Conservation (phyloP, 78 protist species). For the Dictyostelium citrinum region DNA sequence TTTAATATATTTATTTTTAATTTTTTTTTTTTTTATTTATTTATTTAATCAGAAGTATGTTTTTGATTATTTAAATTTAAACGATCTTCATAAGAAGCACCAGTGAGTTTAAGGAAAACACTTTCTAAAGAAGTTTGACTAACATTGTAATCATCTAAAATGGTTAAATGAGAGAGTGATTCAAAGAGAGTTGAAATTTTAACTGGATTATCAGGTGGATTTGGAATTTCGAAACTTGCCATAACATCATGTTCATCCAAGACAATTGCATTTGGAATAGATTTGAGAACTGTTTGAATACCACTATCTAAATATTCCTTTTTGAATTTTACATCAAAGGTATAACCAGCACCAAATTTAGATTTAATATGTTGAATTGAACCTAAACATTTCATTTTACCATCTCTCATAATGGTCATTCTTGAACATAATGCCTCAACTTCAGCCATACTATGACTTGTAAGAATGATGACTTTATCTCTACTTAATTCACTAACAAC, state of each 20-base stretch:
- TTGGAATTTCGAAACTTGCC: conserved; percentile 34
- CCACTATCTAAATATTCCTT: conserved; percentile 19
- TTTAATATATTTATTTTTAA: too few relatives aligned
- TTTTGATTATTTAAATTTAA: not conserved
- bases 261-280: not conserved
- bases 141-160: conserved; percentile 31
- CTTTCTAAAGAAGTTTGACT: conserved; percentile 31
- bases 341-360: conserved; percentile 58
- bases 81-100: conserved; percentile 18
- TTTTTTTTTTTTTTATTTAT: too few relatives aligned
- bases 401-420: conserved; percentile 93
- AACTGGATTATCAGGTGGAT: not conserved
- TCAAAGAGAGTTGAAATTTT: not conserved
- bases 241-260: conserved; percentile 24
- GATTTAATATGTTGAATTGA: conserved; percentile 67
- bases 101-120: conserved; percentile 48
- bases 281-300: not conserved
- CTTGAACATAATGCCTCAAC: conserved; percentile 69
- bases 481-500: conserved; percentile 26
- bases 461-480: conserved; percentile 78
- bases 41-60: not conserved
- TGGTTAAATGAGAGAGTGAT: not conserved
- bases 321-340: conserved; percentile 30
- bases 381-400: conserved; percentile 77
- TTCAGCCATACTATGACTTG: conserved; percentile 89